Conservation (phyloP, 345 rosid species). For the Melaleuca alternifolia region DNA sequence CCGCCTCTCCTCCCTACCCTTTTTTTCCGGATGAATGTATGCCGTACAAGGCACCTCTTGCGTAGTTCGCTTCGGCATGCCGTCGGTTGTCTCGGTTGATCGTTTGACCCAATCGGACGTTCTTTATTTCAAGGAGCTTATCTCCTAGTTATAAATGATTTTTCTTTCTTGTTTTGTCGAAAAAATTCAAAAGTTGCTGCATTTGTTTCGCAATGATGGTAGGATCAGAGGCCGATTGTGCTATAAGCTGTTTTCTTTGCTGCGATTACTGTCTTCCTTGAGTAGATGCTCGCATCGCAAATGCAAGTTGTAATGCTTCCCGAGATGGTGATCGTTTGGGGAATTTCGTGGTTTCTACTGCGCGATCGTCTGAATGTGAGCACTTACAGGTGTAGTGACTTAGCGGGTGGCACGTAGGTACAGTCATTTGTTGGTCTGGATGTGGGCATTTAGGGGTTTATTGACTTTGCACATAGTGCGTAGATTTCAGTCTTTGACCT, state of each 20-base stretch:
- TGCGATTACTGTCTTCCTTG: not conserved
- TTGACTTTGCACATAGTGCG: not conserved
- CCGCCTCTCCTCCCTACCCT: not conserved
- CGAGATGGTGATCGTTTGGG: not conserved
- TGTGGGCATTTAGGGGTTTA: not conserved
- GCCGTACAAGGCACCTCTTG: constrained; percentile 26
- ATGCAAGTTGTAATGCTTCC: not conserved
- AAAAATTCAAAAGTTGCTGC: not conserved
- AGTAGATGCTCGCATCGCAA: not conserved
- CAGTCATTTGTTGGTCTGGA: not conserved
- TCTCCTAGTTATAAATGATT: not conserved
- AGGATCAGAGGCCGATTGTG: not conserved
- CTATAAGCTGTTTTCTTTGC: not conserved
- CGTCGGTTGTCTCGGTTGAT: not conserved
- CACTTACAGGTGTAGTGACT: not conserved
- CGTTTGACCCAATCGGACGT: not conserved
- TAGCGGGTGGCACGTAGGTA: not conserved
- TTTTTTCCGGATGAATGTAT: constrained; percentile 18
- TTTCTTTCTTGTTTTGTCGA: not conserved
- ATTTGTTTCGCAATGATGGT: not conserved
- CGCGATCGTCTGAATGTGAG: not conserved
- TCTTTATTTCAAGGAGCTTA: not conserved
- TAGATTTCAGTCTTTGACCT: not conserved
- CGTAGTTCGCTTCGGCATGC: not conserved
- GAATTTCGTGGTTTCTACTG: not conserved